phyloP scores from a whole-genome alignment of 441 rosid species.

The Rhodomyrtus psidioides region DNA sequence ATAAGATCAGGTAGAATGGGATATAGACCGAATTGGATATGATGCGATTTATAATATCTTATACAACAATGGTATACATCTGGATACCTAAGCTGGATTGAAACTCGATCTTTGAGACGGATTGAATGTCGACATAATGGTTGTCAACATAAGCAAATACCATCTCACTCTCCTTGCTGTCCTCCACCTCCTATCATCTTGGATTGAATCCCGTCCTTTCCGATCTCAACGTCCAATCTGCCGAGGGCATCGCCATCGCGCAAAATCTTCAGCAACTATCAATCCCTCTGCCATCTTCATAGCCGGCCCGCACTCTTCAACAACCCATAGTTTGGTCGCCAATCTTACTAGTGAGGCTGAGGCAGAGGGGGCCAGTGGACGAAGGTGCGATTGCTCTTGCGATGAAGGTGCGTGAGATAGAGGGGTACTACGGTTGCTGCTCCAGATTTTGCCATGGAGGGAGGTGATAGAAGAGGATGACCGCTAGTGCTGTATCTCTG shows the following conservation, averaged over 20 bases:
- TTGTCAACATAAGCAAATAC: neutral
- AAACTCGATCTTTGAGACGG: too few species aligned
- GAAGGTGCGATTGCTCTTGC: neutral
- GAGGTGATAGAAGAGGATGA: neutral
- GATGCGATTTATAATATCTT: too few species aligned
- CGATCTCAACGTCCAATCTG: neutral
- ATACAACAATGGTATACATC: too few species aligned
- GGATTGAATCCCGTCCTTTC: neutral
- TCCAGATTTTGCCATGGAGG: neutral
- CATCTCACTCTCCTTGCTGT: neutral
- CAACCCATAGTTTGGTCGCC: neutral
- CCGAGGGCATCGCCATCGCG: neutral
- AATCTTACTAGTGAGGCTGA: neutral
- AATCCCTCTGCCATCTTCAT: neutral
- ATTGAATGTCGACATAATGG: too few species aligned
- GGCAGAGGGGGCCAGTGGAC: neutral
- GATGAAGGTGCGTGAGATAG: neutral
- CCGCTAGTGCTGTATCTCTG: neutral
- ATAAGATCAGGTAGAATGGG: too few species aligned
- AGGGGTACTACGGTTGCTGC: neutral
- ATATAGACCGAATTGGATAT: too few species aligned
- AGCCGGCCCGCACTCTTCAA: neutral
- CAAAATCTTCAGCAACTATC: neutral
- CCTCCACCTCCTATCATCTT: neutral
- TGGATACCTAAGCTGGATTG: too few species aligned